These are phyloP conservation scores for Funneliformis caledonium DNA, from an alignment of 371 early-diverging fungal genomes.

Conservation along the genomic window DNA sequence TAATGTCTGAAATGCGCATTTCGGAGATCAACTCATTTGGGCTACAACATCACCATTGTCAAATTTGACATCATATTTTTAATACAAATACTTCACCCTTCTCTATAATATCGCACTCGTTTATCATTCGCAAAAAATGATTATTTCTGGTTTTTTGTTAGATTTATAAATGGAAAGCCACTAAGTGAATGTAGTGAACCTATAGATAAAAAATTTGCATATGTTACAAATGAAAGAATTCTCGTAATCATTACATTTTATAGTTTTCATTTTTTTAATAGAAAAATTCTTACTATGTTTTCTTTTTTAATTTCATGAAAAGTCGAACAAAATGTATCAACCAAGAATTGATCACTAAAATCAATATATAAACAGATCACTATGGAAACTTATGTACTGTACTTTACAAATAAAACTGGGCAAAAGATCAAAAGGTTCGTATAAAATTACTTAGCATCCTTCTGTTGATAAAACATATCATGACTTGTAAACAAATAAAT, in stretches of 20 bases:
- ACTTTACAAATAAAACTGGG: background rate
- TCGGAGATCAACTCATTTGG: too few relatives aligned
- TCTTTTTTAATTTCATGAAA: too few relatives aligned
- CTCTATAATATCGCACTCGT: too few relatives aligned
- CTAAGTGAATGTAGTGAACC: background rate
- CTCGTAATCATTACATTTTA: background rate
- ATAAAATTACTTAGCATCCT: background rate
- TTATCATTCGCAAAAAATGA: conserved; percentile 1
- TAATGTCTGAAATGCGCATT: too few relatives aligned
- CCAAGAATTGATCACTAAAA: background rate
- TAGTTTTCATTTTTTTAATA: background rate
- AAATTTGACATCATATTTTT: too few relatives aligned
- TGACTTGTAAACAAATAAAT: too few relatives aligned
- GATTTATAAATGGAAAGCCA: background rate
- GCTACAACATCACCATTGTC: too few relatives aligned
- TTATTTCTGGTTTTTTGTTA: background rate
- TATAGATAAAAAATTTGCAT: background rate
- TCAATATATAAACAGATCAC: background rate
- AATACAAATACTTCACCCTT: too few relatives aligned
- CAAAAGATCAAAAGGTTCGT: background rate
- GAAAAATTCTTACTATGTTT: too few relatives aligned
- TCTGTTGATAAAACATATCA: too few relatives aligned
- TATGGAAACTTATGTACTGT: background rate
- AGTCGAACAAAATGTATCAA: too few relatives aligned
- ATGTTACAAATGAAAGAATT: background rate